Evolutionary conservation across 257 asterid species (phyloP).

Genomic region (Plantago major): DNA sequence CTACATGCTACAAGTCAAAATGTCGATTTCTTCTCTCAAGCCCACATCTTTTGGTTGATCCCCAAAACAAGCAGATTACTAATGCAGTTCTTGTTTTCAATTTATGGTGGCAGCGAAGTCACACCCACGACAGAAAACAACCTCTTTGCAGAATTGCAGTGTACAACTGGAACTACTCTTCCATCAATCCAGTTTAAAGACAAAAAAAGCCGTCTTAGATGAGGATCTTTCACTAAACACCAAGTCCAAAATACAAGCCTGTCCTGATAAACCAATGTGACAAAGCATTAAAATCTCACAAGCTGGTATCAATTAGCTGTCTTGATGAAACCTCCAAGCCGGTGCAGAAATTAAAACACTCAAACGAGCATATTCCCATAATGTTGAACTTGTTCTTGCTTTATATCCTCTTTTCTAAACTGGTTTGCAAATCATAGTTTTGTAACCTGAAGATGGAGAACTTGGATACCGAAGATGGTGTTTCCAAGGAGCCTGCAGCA

Average conservation of each 20-base stretch:
- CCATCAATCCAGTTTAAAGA: not conserved
- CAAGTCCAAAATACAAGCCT: conserved; percentile 12
- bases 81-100: not conserved
- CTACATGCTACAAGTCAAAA: too few species aligned
- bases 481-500: not conserved
- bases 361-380: not conserved
- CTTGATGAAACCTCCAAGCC: not conserved
- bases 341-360: not conserved
- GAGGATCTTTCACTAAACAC: not conserved
- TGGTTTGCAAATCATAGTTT: not conserved
- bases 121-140: not conserved
- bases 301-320: not conserved
- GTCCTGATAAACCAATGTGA: not conserved
- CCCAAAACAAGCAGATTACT: too few species aligned
- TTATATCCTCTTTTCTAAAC: not conserved
- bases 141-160: not conserved
- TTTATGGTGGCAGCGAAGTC: not conserved
- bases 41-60: too few species aligned
- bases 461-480: conserved; percentile 20
- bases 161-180: not conserved
- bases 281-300: conserved; percentile 1
- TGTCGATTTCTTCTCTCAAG: too few species aligned
- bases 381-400: not conserved
- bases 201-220: not conserved
- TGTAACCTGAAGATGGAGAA: conserved; percentile 29